These are phyloP conservation scores for Phytophthora rubi DNA, from an alignment of 352 stramenopile genomes.

Conservation along the genomic window DNA sequence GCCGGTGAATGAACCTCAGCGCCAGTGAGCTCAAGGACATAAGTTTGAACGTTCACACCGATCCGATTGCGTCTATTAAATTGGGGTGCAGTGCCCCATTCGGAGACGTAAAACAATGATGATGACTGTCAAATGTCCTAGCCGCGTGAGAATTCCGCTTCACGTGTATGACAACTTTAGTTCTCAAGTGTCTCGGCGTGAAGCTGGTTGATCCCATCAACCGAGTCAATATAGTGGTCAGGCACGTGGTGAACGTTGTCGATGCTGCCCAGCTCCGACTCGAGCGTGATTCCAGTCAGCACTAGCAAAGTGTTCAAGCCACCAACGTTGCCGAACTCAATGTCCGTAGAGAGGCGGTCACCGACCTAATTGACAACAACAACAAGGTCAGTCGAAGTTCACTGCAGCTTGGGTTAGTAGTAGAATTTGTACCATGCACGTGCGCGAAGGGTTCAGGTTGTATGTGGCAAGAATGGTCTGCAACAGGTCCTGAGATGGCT, in stretches of 20 bases:
- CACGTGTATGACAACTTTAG: slow-evolving; percentile 15
- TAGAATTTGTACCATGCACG: slow-evolving; percentile 70
- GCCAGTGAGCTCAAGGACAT: neutral
- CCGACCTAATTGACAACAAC: slow-evolving; percentile 54
- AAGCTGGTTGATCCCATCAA: slow-evolving; percentile 78
- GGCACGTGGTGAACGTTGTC: slow-evolving; percentile 59
- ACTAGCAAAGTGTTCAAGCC: slow-evolving; percentile 80
- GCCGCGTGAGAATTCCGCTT: neutral
- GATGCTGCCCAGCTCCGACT: slow-evolving; percentile 62
- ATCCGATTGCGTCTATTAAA: slow-evolving; percentile 29
- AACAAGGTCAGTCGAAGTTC: neutral
- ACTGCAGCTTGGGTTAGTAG: neutral
- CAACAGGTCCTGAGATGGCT: slow-evolving; percentile 84
- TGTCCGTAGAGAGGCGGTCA: slow-evolving; percentile 83
- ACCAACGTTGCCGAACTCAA: slow-evolving; percentile 80
- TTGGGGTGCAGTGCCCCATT: neutral
- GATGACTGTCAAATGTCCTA: neutral
- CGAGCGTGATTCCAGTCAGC: slow-evolving; percentile 72
- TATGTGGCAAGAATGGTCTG: slow-evolving; percentile 81
- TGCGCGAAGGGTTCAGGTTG: slow-evolving; percentile 69
- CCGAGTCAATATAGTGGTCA: slow-evolving; percentile 71
- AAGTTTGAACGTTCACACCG: neutral
- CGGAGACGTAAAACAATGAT: neutral
- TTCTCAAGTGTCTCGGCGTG: slow-evolving; percentile 53
- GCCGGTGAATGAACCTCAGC: slow-evolving; percentile 5